Percentiles rank a stretch among this genome's conserved stretches.
Conservation (phyloP, 179 eudicot species). For the Actinidia arguta region DNA sequence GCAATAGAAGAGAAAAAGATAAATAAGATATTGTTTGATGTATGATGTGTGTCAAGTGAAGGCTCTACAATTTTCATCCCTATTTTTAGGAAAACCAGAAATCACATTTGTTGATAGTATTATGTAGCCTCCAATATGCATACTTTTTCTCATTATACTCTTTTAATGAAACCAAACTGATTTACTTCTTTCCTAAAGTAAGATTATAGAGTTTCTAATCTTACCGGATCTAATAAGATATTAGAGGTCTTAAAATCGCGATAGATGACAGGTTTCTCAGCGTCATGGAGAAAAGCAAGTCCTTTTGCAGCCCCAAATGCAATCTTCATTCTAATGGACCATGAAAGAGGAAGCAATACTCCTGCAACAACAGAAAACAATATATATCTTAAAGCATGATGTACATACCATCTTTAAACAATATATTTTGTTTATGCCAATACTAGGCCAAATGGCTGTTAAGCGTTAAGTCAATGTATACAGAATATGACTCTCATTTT, state of each 20-base stretch:
- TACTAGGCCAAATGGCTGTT: no score
- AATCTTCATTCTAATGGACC: conserved; percentile 91
- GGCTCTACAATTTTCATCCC: no score
- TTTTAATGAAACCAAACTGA: background rate
- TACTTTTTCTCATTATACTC: background rate
- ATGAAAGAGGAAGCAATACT: conserved; percentile 92
- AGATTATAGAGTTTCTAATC: conserved; percentile 10
- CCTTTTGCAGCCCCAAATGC: conserved; percentile 94
- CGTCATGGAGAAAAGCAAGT: conserved; percentile 92
- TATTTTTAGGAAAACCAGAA: no score
- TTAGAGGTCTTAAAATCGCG: conserved; percentile 98
- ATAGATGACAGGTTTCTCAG: conserved; percentile 89
- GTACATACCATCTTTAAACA: no score
- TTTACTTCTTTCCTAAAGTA: background rate
- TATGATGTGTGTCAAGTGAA: no score
- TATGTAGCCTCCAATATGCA: background rate
- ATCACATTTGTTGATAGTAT: no score
- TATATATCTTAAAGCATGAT: background rate
- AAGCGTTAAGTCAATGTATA: no score
- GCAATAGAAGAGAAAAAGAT: no score
- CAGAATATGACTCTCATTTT: no score
- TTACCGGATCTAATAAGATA: conserved; percentile 79
- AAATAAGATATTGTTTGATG: no score
- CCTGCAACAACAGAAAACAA: conserved; percentile 43
- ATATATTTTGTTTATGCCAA: no score